These are phyloP conservation scores for Wickerhamiella australiensis DNA, from an alignment of 805 yeast species.

Conservation along the genomic window DNA sequence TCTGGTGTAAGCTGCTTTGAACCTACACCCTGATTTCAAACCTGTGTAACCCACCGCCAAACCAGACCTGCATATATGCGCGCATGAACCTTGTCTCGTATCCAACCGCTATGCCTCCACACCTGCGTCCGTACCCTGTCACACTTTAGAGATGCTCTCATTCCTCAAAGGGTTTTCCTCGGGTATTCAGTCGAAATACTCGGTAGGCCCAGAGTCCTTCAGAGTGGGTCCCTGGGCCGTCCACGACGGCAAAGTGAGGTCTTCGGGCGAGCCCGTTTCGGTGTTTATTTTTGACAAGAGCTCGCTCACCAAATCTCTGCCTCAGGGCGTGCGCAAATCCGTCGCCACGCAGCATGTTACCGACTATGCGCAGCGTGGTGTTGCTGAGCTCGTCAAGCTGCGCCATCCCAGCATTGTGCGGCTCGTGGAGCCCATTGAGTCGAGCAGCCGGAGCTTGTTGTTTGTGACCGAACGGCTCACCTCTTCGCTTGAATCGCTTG, in stretches of 20 bases:
- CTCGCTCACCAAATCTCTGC: slow-evolving; percentile 41
- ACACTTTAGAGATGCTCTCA: slow-evolving; percentile 22
- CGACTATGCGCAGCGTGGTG: slow-evolving; percentile 53
- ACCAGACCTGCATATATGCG: no score
- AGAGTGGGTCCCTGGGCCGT: slow-evolving; percentile 73
- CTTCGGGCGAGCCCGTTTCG: slow-evolving; percentile 40
- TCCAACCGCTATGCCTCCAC: neutral
- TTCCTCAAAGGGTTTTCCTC: slow-evolving; percentile 23
- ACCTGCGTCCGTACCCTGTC: neutral
- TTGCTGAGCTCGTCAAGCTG: slow-evolving; percentile 59
- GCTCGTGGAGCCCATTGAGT: slow-evolving; percentile 80
- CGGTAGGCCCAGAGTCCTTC: slow-evolving; percentile 60
- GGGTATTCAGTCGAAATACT: slow-evolving; percentile 36
- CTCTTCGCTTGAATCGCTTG: slow-evolving; percentile 39
- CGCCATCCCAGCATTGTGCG: slow-evolving; percentile 84
- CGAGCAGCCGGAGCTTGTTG: slow-evolving; percentile 58
- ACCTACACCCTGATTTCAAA: no score
- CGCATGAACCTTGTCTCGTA: no score
- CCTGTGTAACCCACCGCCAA: neutral
- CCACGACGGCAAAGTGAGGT: slow-evolving; percentile 64
- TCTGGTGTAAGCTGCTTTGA: no score
- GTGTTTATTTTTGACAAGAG: slow-evolving; percentile 81
- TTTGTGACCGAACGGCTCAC: slow-evolving; percentile 79
- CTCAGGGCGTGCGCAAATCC: slow-evolving; percentile 25
- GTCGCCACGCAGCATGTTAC: slow-evolving; percentile 48